These are phyloP conservation scores for Multifurca ochricompacta DNA, from an alignment of 768 basidiomycete genomes.

Conservation along the genomic window DNA sequence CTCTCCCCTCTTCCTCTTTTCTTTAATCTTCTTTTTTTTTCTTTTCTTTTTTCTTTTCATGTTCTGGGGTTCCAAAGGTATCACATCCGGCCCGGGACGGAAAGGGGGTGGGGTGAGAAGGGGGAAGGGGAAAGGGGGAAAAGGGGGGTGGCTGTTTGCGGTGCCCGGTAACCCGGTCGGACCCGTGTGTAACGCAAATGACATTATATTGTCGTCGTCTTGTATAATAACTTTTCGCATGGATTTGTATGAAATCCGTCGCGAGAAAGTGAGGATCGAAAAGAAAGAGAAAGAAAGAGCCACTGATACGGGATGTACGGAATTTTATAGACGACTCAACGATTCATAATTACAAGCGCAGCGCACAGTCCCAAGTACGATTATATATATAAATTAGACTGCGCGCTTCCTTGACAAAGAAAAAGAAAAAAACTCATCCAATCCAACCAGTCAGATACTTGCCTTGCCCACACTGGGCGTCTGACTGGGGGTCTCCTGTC, in stretches of 20 bases:
- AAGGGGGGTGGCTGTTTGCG: no score
- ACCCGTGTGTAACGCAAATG: conserved; percentile 10
- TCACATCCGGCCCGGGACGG: no score
- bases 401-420: not conserved
- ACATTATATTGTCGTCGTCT: not conserved
- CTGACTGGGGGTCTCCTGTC: not conserved
- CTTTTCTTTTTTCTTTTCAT: not conserved
- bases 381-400: conserved; percentile 14
- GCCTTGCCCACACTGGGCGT: not conserved
- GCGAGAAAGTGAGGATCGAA: not conserved
- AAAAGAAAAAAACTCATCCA: not conserved
- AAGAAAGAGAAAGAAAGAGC: not conserved
- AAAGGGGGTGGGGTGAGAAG: no score
- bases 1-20: not conserved
- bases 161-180: not conserved
- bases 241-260: conserved; percentile 7
- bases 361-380: not conserved
- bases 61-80: not conserved
- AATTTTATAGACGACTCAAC: not conserved
- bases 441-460: not conserved
- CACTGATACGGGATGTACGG: no score
- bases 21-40: not conserved
- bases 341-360: conserved; percentile 11
- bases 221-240: not conserved
- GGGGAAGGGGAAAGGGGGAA: no score